Evolutionary conservation across 495 filamentous ascomycete genomes (phyloP).

Genomic region (Amphirosellinia nigrospora): DNA sequence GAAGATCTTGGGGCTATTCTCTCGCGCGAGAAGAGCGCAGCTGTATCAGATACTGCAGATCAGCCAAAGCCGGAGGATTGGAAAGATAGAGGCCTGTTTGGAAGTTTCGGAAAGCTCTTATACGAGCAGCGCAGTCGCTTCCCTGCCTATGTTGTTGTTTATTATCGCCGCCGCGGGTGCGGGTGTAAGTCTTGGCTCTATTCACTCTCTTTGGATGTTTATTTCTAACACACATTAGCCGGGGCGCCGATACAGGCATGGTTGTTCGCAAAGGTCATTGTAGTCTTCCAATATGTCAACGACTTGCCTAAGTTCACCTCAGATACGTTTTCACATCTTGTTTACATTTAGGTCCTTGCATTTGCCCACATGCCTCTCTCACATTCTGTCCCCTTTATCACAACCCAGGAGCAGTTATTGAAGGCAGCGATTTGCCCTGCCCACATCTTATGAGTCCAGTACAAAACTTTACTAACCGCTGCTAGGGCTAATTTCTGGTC

Average conservation of each 20-base stretch:
- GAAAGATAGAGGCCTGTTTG: conserved; percentile 46
- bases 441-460: background rate
- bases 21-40: conserved; percentile 55
- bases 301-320: conserved; percentile 33
- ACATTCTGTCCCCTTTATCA: too few relatives aligned
- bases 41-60: conserved; percentile 39
- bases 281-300: conserved; percentile 42
- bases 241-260: conserved; percentile 50
- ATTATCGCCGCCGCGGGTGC: conserved; percentile 47
- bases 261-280: conserved; percentile 52
- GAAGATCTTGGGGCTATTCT: conserved; percentile 50
- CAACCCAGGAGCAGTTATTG: background rate
- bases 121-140: conserved; percentile 50
- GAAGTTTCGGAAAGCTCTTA: conserved; percentile 55
- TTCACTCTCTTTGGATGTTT: background rate
- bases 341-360: too few relatives aligned
- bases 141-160: conserved; percentile 44
- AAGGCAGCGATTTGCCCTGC: background rate
- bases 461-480: background rate
- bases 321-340: conserved; percentile 7
- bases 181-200: conserved; percentile 33
- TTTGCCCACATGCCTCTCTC: background rate
- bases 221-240: conserved; percentile 33
- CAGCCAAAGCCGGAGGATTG: conserved; percentile 34
- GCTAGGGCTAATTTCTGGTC: conserved; percentile 50